Evolutionary conservation across 2,329 filamentous ascomycete genomes (phyloP), one percentile per base, ranked within the genome.

Genomic region (Botrytis porri): DNA sequence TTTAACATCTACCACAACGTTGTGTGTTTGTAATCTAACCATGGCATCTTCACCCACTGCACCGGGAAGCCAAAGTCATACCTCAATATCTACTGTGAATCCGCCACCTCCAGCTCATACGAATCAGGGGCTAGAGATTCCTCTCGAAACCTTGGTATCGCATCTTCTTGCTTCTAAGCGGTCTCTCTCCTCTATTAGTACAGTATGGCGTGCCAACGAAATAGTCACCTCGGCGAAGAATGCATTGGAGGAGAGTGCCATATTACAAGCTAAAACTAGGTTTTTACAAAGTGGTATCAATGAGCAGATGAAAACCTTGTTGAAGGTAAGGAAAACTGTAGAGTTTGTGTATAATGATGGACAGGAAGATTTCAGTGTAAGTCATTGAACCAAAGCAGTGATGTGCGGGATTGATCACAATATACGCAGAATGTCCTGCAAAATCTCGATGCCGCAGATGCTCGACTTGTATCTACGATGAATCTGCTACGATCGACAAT

Each of bases 101-200:
- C 78, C 77, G 20, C 75, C 72, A 59, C 78, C 77, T n/a, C 75
- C 72, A 51, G 74, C 76, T 16, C 73, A 74, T 37, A 74, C 76
- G 25, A 75, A 74, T 69, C 72, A 73, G 61, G 75, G 75, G 35
- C 74, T 73, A 54, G 78, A 80, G 57, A 75, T 79, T 16, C 82
- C 87, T 37, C 88, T 97, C 79, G 93, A 97, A 78, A 90, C 89
- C 37, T 89, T 98, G 61, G 93, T 98, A 72, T 88, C 90, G 70
- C 90, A 97, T 83, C 91, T 98, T 51, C 89, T 98, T 59, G 91
- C 92, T 43, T 93, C 95, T 14, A 98, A 98, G 81, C 90, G 93
- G 62, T 95, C 95, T 1, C 87, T 98, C 7, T 93, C 92, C 25
- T 94, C 94, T 18, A 94, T 97, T 81, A 89, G 87, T 60, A 90